Percentiles rank a stretch among this genome's conserved stretches.
Conservation (phyloP, 768 basidiomycete genomes). For the Boletus huronensis region DNA sequence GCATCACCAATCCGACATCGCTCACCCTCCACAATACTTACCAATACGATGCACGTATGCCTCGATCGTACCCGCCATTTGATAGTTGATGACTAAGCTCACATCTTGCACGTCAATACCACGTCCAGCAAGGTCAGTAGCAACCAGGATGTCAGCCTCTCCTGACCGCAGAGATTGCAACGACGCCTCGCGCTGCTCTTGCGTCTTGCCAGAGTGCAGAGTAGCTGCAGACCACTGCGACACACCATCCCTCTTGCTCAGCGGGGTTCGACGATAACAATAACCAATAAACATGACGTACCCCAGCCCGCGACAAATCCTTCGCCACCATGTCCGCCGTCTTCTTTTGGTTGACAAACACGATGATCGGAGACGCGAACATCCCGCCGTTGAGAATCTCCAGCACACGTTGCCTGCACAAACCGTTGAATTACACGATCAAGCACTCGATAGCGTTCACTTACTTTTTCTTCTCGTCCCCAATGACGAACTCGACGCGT, state of each 20-base stretch:
- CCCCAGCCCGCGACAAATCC: constrained; percentile 85
- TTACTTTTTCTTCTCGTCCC: constrained; percentile 96
- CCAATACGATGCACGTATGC: constrained; percentile 98
- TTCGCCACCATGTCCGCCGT: constrained; percentile 98
- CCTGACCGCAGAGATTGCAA: constrained; percentile 83
- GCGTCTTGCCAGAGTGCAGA: constrained; percentile 95
- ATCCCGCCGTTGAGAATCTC: constrained; percentile 89
- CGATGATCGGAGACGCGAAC: constrained; percentile 89
- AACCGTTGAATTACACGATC: constrained; percentile 4
- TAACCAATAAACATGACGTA: constrained; percentile 39
- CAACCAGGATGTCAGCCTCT: constrained; percentile 85
- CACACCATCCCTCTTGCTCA: constrained; percentile 5
- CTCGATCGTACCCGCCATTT: constrained; percentile 96
- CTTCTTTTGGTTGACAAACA: constrained; percentile 99
- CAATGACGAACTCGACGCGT: constrained; percentile 84
- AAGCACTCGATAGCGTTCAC: constrained; percentile 27
- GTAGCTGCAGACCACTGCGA: constrained; percentile 84
- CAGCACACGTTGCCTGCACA: constrained; percentile 67
- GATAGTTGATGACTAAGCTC: constrained; percentile 93
- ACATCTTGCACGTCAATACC: constrained; percentile 99
- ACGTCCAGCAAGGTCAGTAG: constrained; percentile 95
- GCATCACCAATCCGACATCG: not conserved
- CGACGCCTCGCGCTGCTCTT: constrained; percentile 94
- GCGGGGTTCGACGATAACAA: not conserved
- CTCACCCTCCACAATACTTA: constrained; percentile 34